Conservation (phyloP, 2,329 filamentous ascomycete species). For the Botrytis squamosa region DNA sequence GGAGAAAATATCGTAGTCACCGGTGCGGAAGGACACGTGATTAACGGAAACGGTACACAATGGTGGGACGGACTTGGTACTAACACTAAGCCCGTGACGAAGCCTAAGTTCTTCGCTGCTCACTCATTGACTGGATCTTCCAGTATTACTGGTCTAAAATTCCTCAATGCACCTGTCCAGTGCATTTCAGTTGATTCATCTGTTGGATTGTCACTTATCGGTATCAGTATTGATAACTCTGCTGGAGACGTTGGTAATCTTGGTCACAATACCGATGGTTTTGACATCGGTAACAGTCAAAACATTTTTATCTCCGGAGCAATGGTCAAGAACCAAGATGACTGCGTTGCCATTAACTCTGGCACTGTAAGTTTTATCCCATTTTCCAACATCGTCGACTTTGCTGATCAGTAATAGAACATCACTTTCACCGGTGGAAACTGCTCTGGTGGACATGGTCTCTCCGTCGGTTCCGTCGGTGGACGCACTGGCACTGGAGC, state of each 20-base stretch:
- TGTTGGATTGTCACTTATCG: conserved; percentile 46
- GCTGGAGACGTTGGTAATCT: conserved; percentile 47
- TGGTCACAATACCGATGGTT: conserved; percentile 55
- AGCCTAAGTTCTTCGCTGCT: conserved; percentile 63
- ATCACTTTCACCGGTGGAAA: conserved; percentile 36
- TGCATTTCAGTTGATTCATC: conserved; percentile 48
- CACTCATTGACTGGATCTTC: conserved; percentile 51
- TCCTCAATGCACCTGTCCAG: conserved; percentile 56
- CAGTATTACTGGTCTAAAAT: conserved; percentile 49
- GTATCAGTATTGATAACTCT: conserved; percentile 57
- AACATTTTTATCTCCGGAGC: conserved; percentile 52
- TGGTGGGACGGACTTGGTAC: conserved; percentile 60
- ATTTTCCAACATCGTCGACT: too few species aligned
- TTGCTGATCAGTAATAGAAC: background rate
- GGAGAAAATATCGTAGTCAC: conserved; percentile 31
- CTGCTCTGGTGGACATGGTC: conserved; percentile 43
- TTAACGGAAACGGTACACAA: conserved; percentile 50
- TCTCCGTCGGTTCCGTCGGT: conserved; percentile 58
- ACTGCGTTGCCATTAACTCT: conserved; percentile 58
- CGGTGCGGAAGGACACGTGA: conserved; percentile 38
- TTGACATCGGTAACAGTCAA: conserved; percentile 47
- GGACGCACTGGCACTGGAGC: conserved; percentile 50
- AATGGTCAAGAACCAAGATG: conserved; percentile 57
- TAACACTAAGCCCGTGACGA: conserved; percentile 54
- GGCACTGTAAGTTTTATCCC: conserved; percentile 41